Conservation (phyloP, 805 yeast species). For the Brettanomyces naardenensis region DNA sequence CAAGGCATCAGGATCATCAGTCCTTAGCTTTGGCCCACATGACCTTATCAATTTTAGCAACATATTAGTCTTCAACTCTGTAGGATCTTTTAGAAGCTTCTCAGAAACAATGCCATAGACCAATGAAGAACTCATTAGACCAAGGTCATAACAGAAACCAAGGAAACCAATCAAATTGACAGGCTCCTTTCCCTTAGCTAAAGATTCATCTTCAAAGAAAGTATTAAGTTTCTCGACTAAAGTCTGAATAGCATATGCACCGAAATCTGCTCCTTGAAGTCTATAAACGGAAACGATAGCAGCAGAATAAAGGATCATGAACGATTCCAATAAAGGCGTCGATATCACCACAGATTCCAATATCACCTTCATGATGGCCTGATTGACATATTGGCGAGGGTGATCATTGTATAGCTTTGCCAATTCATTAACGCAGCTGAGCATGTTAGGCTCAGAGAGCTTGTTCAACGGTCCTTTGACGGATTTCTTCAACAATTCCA, state of each 20-base stretch:
- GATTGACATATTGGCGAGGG: conserved; percentile 77
- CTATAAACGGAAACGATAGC: conserved; percentile 68
- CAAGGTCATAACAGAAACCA: conserved; percentile 70
- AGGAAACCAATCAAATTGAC: conserved; percentile 63
- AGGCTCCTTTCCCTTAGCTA: conserved; percentile 26
- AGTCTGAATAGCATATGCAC: conserved; percentile 76
- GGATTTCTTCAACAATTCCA: conserved; percentile 43
- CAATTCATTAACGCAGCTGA: conserved; percentile 61
- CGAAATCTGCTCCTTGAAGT: conserved; percentile 79
- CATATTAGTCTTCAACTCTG: conserved; percentile 71
- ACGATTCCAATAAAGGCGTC: conserved; percentile 66
- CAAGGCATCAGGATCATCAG: conserved; percentile 83
- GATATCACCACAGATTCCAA: conserved; percentile 57
- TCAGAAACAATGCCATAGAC: conserved; percentile 66
- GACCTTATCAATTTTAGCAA: conserved; percentile 63
- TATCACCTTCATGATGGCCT: conserved; percentile 53
- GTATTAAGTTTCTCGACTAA: conserved; percentile 63
- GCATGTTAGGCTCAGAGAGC: conserved; percentile 80
- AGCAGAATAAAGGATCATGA: conserved; percentile 73
- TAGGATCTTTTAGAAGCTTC: conserved; percentile 31
- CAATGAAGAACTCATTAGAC: conserved; percentile 63
- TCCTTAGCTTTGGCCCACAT: conserved; percentile 77
- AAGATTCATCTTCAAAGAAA: conserved; percentile 23
- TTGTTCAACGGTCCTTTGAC: conserved; percentile 82
- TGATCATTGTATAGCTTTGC: conserved; percentile 53